These are phyloP conservation scores for Ceratocystis eucalypticola DNA, from an alignment of 2,329 filamentous ascomycete species.

Conservation along the genomic window DNA sequence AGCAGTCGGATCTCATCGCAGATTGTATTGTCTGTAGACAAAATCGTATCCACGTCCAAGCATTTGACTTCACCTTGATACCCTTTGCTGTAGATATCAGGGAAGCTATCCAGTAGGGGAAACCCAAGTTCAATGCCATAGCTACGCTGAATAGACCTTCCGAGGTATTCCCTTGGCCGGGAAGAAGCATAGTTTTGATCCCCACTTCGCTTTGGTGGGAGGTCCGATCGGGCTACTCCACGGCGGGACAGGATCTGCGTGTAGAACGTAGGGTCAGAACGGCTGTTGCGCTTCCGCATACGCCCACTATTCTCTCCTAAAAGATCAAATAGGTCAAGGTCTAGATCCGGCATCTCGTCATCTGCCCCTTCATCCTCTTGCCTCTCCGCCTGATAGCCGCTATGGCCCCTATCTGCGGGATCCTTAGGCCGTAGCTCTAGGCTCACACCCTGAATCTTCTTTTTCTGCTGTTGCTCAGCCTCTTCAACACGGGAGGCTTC, in stretches of 20 bases:
- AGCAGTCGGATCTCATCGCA: constrained; percentile 53
- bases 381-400: neutral
- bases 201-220: neutral
- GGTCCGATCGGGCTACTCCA: neutral
- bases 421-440: neutral
- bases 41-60: constrained; percentile 41
- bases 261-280: neutral
- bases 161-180: constrained; percentile 7
- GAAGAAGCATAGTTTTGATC: neutral
- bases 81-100: constrained; percentile 48
- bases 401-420: neutral
- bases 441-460: neutral
- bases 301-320: neutral
- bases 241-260: constrained; percentile 10
- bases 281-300: constrained; percentile 5
- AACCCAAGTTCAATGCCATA: constrained; percentile 48
- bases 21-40: constrained; percentile 66
- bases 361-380: constrained; percentile 21
- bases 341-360: constrained; percentile 22
- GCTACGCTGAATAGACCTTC: constrained; percentile 20
- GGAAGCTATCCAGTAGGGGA: constrained; percentile 73
- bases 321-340: constrained; percentile 20
- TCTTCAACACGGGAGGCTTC: neutral
- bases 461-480: neutral
- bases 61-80: constrained; percentile 12